These are phyloP conservation scores for Ustanciosporium gigantosporum DNA, from an alignment of 1,284 basidiomycete genomes.

Conservation along the genomic window DNA sequence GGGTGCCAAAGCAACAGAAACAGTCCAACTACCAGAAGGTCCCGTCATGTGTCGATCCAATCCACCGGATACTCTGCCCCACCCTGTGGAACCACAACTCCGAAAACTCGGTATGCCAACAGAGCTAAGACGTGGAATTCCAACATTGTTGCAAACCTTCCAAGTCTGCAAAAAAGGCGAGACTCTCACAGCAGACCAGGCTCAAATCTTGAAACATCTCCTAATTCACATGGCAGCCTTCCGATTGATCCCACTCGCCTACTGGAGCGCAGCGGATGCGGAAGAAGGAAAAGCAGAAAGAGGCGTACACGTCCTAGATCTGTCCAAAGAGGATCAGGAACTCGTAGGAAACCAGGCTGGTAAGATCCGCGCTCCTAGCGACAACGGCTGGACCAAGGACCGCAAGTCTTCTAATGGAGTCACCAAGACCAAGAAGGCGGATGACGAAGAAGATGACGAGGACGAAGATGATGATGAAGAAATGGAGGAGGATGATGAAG, in stretches of 20 bases:
- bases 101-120: slow-evolving; percentile 87
- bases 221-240: slow-evolving; percentile 56
- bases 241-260: slow-evolving; percentile 56
- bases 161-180: slow-evolving; percentile 83
- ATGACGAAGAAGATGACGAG: slow-evolving; percentile 6
- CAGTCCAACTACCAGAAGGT: slow-evolving; percentile 73
- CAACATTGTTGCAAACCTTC: slow-evolving; percentile 75
- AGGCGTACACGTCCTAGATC: slow-evolving; percentile 37
- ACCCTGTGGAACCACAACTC: slow-evolving; percentile 94
- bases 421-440: slow-evolving; percentile 6
- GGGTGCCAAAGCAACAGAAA: slow-evolving; percentile 77
- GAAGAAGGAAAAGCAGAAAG: slow-evolving; percentile 38
- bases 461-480: slow-evolving; percentile 20
- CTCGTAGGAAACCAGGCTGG: slow-evolving; percentile 34
- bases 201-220: slow-evolving; percentile 59
- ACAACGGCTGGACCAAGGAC: slow-evolving; percentile 33
- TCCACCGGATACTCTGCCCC: slow-evolving; percentile 75
- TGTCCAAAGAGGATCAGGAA: slow-evolving; percentile 38
- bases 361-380: slow-evolving; percentile 30
- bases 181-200: slow-evolving; percentile 71
- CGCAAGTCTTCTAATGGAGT: slow-evolving; percentile 25
- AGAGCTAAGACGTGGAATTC: slow-evolving; percentile 81
- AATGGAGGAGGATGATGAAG: slow-evolving; percentile 38
- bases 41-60: slow-evolving; percentile 48
- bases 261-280: slow-evolving; percentile 52